Evolutionary conservation across 371 early-diverging fungal species (phyloP).

Genomic region (Mucor indicus): DNA sequence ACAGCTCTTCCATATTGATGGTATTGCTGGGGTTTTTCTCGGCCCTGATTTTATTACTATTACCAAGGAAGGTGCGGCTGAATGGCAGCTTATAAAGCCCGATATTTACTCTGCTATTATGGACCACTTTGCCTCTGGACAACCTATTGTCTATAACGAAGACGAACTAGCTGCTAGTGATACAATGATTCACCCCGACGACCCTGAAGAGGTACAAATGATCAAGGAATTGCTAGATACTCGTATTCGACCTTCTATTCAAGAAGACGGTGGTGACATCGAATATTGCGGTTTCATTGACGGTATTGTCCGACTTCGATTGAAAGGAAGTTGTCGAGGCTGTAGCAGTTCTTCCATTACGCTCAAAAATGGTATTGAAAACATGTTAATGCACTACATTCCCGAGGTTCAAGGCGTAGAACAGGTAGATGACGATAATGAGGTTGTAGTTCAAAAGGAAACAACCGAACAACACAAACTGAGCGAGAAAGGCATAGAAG

Average conservation of each 20-base stretch:
- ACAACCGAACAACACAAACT: too few relatives aligned
- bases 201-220: constrained; percentile 91
- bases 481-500: too few relatives aligned
- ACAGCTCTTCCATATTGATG: constrained; percentile 86
- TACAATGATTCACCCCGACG: constrained; percentile 74
- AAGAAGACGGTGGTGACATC: constrained; percentile 98
- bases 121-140: constrained; percentile 89
- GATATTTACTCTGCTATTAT: constrained; percentile 93
- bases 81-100: constrained; percentile 95
- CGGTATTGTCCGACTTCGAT: constrained; percentile 85
- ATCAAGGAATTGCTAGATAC: constrained; percentile 96
- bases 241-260: constrained; percentile 93
- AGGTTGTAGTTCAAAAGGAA: constrained; percentile 34
- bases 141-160: constrained; percentile 61
- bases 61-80: constrained; percentile 75
- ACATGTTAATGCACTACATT: constrained; percentile 97
- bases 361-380: constrained; percentile 96
- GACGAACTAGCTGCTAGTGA: constrained; percentile 58
- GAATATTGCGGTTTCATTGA: constrained; percentile 88
- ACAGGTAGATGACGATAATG: constrained; percentile 67
- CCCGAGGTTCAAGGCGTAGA: constrained; percentile 94
- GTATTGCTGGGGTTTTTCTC: constrained; percentile 83
- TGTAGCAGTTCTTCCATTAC: constrained; percentile 88
- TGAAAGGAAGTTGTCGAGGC: constrained; percentile 96
- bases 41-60: constrained; percentile 94